Evolutionary conservation across 768 basidiomycete species (phyloP).

Genomic region (Tubosaeta sp.): DNA sequence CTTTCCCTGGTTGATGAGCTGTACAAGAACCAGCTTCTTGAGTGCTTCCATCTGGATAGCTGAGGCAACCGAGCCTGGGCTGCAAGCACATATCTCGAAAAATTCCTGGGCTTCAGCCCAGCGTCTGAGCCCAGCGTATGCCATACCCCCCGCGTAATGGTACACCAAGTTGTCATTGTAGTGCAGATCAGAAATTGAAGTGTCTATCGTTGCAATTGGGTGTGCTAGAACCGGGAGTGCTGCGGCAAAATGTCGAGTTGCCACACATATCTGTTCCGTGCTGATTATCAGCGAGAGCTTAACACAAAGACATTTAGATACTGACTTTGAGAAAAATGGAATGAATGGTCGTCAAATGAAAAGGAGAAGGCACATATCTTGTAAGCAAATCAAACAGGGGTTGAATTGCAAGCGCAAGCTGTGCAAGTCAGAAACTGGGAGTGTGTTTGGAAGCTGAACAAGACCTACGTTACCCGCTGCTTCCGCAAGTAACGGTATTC

Average conservation of each 20-base stretch:
- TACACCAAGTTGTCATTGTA: conserved; percentile 84
- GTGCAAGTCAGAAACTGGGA: conserved; percentile 12
- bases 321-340: conserved; percentile 61
- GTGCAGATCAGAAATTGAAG: conserved; percentile 52
- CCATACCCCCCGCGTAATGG: conserved; percentile 79
- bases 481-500: conserved; percentile 50
- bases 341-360: conserved; percentile 69
- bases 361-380: conserved; percentile 54
- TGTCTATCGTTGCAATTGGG: conserved; percentile 68
- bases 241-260: conserved; percentile 46
- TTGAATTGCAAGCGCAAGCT: conserved; percentile 47
- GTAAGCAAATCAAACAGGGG: conserved; percentile 58
- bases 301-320: background rate
- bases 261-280: conserved; percentile 51
- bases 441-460: background rate
- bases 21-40: conserved; percentile 78
- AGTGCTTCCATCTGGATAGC: conserved; percentile 81
- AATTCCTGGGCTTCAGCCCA: conserved; percentile 72
- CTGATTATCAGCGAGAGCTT: background rate
- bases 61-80: conserved; percentile 52
- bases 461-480: conserved; percentile 47
- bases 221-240: conserved; percentile 58
- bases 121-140: conserved; percentile 53
- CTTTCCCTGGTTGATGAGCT: conserved; percentile 74
- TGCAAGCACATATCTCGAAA: conserved; percentile 74